Conservation (phyloP, 2,329 filamentous ascomycete species). For the Aspergillus nomiae region DNA sequence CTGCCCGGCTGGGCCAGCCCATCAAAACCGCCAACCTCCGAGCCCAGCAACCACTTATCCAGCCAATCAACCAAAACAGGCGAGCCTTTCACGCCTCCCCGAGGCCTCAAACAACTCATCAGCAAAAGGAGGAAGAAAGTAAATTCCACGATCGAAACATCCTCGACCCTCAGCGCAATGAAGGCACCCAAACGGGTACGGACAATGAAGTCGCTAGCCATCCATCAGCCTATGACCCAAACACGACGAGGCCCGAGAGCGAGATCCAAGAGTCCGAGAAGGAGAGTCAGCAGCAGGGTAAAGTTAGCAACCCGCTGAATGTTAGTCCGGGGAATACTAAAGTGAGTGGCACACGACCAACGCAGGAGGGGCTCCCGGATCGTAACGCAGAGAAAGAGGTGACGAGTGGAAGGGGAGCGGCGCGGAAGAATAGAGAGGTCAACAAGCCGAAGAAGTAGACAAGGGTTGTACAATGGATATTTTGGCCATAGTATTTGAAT, state of each 20-base stretch:
- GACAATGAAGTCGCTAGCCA: slow-evolving; percentile 62
- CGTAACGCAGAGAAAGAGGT: slow-evolving; percentile 39
- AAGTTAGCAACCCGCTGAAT: slow-evolving; percentile 55
- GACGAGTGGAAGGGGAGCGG: slow-evolving; percentile 41
- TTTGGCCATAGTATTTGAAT: background rate
- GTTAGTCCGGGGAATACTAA: slow-evolving; percentile 64
- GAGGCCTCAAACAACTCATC: slow-evolving; percentile 6
- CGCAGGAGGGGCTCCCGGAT: slow-evolving; percentile 47
- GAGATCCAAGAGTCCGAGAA: slow-evolving; percentile 42
- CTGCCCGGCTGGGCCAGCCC: slow-evolving; percentile 9
- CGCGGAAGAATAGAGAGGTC: slow-evolving; percentile 37
- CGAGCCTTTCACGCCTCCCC: slow-evolving; percentile 6
- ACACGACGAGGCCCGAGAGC: slow-evolving; percentile 66
- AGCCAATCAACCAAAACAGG: background rate
- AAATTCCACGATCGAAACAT: slow-evolving; percentile 54
- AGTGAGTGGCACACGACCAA: slow-evolving; percentile 53
- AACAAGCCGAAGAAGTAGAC: slow-evolving; percentile 10
- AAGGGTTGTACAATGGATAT: background rate
- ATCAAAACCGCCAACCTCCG: background rate
- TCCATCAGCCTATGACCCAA: slow-evolving; percentile 69
- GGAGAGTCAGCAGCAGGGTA: slow-evolving; percentile 44
- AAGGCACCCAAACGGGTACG: slow-evolving; percentile 69
- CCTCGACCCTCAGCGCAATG: slow-evolving; percentile 65
- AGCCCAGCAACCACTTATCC: background rate
- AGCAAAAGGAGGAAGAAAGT: slow-evolving; percentile 9